Evolutionary conservation across 805 yeast genomes (phyloP), one percentile per base, ranked within the genome.

Genomic region (Groenewaldozyma salmanticensis): DNA sequence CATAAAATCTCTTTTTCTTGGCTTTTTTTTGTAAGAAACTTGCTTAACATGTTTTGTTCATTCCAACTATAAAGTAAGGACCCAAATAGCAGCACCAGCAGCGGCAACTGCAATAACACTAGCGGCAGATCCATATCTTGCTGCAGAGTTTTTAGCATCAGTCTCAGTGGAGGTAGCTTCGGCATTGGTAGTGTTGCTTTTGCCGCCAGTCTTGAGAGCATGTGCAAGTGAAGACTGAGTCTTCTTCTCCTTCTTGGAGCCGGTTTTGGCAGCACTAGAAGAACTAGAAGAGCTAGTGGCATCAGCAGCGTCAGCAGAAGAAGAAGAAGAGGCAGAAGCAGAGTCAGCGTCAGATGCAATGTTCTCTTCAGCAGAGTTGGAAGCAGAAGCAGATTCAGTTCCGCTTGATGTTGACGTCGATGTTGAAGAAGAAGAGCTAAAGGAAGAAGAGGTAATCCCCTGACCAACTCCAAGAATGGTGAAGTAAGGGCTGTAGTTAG

Each of bases 401-500:
- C 27, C 21, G 33, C 37, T 7, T n/a, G 27, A 7, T 19, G 45
- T 21, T 9, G 27, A 37, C 22, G 39, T 16, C n/a, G 39, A 20
- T n/a, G 50, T 16, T 31, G 43, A 2, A 15, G 22, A 34, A 21
- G 42, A 20, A 6, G 44, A 29, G 22, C 33, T 17, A n/a, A 34
- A 18, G 21, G 37, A 33, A 34, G 46, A 29, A 24, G 45, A n/a
- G 15, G 51, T 44, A 37, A 51, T 35, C 7, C 48, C 47, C 31
- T 42, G 47, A 27, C 52, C 53, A 21, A 43, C 51, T 38, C 42
- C 50, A 24, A 55, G 42, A n/a, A 50, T 38, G 27, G 52, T 48
- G 27, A 49, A 54, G 42, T 51, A 53, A 36, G 53, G 50, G 40
- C 43, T 44, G 47, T 47, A 55, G 51, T 55, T 55, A 31, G 43